Base-by-base conservation (phyloP, 345 rosid genomes). In the Melastoma malabathricum region DNA sequence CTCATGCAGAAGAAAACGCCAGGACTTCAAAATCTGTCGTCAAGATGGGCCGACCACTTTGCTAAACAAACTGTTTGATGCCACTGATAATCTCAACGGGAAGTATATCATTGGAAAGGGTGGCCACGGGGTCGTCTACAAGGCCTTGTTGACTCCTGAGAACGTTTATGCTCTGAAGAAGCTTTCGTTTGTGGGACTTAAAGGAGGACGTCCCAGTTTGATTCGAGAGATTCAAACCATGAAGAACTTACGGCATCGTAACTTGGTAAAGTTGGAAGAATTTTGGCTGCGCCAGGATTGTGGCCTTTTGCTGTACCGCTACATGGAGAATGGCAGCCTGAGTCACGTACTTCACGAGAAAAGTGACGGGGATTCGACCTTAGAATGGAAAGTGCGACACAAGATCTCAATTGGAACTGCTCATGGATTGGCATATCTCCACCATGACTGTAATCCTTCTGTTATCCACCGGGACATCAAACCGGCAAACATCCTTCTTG, bases 391-490 rank as follows among this genome's bases (percentile, higher is more conserved):
- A 46, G 64, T 71, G 19, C 80, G 92, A 53, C 73, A 59, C 53
- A 75, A 54, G 57, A 56, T 88, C 3, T 94, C 94, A 0, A 51
- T 80, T 13, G 97, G 94, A 48, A 69, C 64, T 2, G 86, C 97
- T 17, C 74, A 84, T 13, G 97, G 81, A 58, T 71, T 88, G 68
- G 82, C 78, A 5, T 88, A 88, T 75, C 86, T 88, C 49, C 97
- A 88, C 66, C 62, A 72, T 44, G 86, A 84, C 47, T 88, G 92
- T 25, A 57, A 76, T 63, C 97, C 94, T 17, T 66, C 83, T 0
- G 72, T 88, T 20, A 75, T 82, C 15, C 97, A 88, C 47, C 78
- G 89, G 17, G 97, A 88, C 62, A 76, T 88, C 59, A 88, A 88
- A 59, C 86, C 97, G 0, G 71, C 72, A 22, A 88, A 88, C 72